Conservation (phyloP, 2,329 filamentous ascomycete genomes). For the Drechmeria coniospora region DNA sequence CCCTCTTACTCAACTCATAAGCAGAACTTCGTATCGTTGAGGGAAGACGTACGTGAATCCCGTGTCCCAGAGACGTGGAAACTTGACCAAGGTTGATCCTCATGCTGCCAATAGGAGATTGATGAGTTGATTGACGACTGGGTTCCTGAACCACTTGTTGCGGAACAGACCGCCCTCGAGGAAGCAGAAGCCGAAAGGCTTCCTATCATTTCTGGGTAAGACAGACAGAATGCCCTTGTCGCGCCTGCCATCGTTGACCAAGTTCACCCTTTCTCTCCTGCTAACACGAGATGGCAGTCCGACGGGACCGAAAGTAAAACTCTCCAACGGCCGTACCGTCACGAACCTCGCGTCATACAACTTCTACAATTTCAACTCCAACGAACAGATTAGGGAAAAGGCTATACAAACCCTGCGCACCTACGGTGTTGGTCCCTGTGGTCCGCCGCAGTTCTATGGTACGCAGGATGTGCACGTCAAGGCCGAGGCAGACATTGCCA, state of each 20-base stretch:
- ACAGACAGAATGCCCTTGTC: background rate
- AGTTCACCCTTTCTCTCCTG: background rate
- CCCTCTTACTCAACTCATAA: slow-evolving; percentile 87
- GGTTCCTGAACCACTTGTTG: slow-evolving; percentile 83
- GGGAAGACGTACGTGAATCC: slow-evolving; percentile 48
- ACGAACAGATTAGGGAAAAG: slow-evolving; percentile 86
- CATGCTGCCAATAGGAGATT: slow-evolving; percentile 49
- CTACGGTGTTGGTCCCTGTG: slow-evolving; percentile 93
- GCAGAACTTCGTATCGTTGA: slow-evolving; percentile 75
- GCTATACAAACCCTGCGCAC: slow-evolving; percentile 86
- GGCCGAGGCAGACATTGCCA: slow-evolving; percentile 83
- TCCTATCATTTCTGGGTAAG: slow-evolving; percentile 75
- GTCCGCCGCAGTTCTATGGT: slow-evolving; percentile 93
- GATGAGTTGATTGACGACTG: slow-evolving; percentile 95
- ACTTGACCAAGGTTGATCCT: background rate
- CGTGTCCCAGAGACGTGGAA: background rate
- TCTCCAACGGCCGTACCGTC: slow-evolving; percentile 77
- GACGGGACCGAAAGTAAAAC: slow-evolving; percentile 77
- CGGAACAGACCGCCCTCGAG: slow-evolving; percentile 58
- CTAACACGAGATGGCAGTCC: slow-evolving; percentile 42
- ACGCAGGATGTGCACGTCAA: slow-evolving; percentile 98
- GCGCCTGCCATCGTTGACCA: background rate
- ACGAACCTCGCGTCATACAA: slow-evolving; percentile 92
- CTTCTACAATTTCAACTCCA: slow-evolving; percentile 92
- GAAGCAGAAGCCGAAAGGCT: slow-evolving; percentile 69